These are phyloP conservation scores for Entoloma clypeatum DNA, from an alignment of 1,284 basidiomycete species.

Conservation along the genomic window DNA sequence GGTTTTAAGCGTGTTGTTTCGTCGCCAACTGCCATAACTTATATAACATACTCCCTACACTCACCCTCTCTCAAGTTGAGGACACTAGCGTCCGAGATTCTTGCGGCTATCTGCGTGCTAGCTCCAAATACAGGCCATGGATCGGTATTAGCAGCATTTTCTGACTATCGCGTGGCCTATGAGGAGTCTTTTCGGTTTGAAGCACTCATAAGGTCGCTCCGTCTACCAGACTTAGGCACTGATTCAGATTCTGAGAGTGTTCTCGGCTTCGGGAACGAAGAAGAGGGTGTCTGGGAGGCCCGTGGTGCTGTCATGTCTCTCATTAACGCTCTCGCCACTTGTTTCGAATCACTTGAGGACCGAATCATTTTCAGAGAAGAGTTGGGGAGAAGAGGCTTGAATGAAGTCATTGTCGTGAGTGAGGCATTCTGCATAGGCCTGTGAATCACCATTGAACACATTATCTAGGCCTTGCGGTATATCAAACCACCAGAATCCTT, in stretches of 20 bases:
- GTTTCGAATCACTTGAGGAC: conserved; percentile 75
- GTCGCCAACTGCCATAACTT: conserved; percentile 65
- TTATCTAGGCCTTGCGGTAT: conserved; percentile 17
- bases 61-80: conserved; percentile 68
- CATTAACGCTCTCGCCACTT: conserved; percentile 78
- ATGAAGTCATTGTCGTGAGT: conserved; percentile 79
- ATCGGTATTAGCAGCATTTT: conserved; percentile 72
- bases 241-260: conserved; percentile 34
- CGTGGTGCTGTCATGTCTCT: conserved; percentile 74
- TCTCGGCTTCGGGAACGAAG: conserved; percentile 43
- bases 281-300: conserved; percentile 79
- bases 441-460: neutral
- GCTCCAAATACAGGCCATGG: conserved; percentile 70
- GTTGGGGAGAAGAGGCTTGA: conserved; percentile 74
- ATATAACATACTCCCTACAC: conserved; percentile 72
- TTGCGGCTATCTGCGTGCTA: conserved; percentile 81
- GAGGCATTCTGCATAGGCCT: neutral
- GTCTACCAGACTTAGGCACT: conserved; percentile 43
- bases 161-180: conserved; percentile 71
- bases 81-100: conserved; percentile 70
- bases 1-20: conserved; percentile 72
- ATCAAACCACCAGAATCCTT: conserved; percentile 18
- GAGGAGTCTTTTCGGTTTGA: conserved; percentile 82
- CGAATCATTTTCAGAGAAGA: conserved; percentile 78
- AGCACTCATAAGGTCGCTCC: conserved; percentile 64